Evolutionary conservation across 768 basidiomycete genomes (phyloP), one percentile per base, ranked within the genome.

Genomic region (Ramaria rubella): DNA sequence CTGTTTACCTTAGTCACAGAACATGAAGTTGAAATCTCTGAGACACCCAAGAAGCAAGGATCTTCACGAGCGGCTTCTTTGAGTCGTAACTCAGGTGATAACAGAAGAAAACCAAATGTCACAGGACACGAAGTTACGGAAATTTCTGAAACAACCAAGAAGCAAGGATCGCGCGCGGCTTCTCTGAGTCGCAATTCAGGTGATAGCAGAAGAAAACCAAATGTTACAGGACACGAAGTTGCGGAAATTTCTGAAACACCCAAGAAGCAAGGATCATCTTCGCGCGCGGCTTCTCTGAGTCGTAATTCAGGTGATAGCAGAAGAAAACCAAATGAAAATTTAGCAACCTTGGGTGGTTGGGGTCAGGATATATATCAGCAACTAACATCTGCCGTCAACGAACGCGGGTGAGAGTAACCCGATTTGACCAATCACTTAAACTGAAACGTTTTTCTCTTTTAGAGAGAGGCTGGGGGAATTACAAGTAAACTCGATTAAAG

Each of bases 371-470:
- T 43, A 50, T 42, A 24, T 38, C 40, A 31, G 49, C 48, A 19
- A 23, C 21, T 55, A 49, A 23, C 30, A 43, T 75, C 79, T 17
- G 83, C 84, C 2, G 60, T 86, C 57, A 70, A 71, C 15, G 85
- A 88, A 66, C 71, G 86, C 68, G 85, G 85, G 85, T 85, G 63
- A 33, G 77, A 63, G 8, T 23, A 40, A n/a, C 27, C 44, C 11
- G 5, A 48, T 38, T 50, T 23, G 24, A 29, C 8, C 21, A 49
- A 19, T 19, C 30, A 36, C 31, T 11, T 11, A 5, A 30, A 23
- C 30, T 33, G 12, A 33, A 51, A 26, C 27, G 12, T n/a, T n/a
- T n/a, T n/a, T n/a, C n/a, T n/a, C 2, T 7, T 26, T 14, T 23
- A 51, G 49, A 31, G 49, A 51, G 29, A 14, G 49, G 12, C 21